Evolutionary conservation across 345 rosid genomes (phyloP).

Genomic region (Pelargonium nanum): DNA sequence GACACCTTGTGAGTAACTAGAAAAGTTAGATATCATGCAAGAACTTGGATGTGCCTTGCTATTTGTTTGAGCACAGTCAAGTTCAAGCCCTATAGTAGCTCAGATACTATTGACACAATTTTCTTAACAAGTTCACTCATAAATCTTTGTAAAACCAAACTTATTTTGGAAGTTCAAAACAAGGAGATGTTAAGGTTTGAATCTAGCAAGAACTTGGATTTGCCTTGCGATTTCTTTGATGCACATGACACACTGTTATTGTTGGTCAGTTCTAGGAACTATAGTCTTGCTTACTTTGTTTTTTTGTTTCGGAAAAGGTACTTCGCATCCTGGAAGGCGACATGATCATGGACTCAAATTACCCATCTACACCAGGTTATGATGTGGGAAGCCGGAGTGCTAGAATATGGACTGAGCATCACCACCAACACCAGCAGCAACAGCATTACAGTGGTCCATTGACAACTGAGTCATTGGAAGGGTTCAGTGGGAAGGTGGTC

Average conservation of each 20-base stretch:
- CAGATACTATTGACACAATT: too few relatives aligned
- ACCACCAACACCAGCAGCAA: conserved; percentile 12
- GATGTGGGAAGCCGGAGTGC: conserved; percentile 86
- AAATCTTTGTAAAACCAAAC: too few relatives aligned
- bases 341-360: conserved; percentile 58
- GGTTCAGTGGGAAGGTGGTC: conserved; percentile 51
- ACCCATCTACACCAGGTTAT: conserved; percentile 54
- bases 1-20: too few relatives aligned
- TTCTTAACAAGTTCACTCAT: too few relatives aligned
- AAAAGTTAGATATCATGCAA: too few relatives aligned
- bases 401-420: conserved; percentile 49
- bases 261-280: neutral
- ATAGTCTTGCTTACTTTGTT: neutral
- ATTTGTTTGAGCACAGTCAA: too few relatives aligned
- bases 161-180: too few relatives aligned
- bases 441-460: conserved; percentile 40
- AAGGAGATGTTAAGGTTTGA: too few relatives aligned
- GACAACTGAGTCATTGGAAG: conserved; percentile 40
- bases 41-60: too few relatives aligned
- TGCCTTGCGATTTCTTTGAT: neutral
- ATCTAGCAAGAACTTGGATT: neutral
- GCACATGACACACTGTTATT: too few relatives aligned
- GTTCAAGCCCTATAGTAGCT: too few relatives aligned
- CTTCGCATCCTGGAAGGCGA: conserved; percentile 94
- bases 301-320: conserved; percentile 38